These are phyloP conservation scores for Plantago elongata DNA, from an alignment of 257 asterid species.

Conservation along the genomic window DNA sequence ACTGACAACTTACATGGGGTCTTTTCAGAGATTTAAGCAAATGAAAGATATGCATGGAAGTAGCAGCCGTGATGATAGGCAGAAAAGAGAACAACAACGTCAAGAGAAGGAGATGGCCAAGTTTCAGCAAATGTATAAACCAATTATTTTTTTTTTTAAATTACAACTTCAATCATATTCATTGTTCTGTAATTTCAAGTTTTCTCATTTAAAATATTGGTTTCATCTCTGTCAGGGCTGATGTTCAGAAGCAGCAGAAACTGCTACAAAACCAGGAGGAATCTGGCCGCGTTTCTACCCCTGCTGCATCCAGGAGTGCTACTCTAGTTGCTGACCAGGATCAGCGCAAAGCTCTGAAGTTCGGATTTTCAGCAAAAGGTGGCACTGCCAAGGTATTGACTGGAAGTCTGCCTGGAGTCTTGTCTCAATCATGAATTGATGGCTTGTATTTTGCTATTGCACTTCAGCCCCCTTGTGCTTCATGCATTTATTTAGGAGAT, in stretches of 20 bases:
- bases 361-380: conserved; percentile 84
- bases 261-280: conserved; percentile 64
- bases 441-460: background rate
- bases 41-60: conserved; percentile 99
- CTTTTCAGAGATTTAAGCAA: conserved; percentile 81
- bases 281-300: conserved; percentile 23
- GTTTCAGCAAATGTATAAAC: conserved; percentile 65
- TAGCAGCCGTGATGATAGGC: conserved; percentile 92
- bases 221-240: conserved; percentile 55
- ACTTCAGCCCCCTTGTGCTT: background rate
- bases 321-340: conserved; percentile 86
- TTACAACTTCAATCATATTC: background rate
- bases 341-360: conserved; percentile 79
- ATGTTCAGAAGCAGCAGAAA: conserved; percentile 65
- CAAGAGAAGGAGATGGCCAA: conserved; percentile 92
- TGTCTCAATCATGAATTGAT: background rate
- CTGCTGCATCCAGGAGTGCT: conserved; percentile 48
- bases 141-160: conserved; percentile 11
- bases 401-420: too few species aligned
- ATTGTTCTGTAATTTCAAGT: background rate
- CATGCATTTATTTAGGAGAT: background rate
- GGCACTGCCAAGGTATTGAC: conserved; percentile 52
- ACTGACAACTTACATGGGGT: conserved; percentile 9
- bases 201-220: conserved; percentile 3
- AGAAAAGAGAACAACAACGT: conserved; percentile 91